Evolutionary conservation across 192 early-diverging fungal species (phyloP).

Genomic region (Backusella sp.): DNA sequence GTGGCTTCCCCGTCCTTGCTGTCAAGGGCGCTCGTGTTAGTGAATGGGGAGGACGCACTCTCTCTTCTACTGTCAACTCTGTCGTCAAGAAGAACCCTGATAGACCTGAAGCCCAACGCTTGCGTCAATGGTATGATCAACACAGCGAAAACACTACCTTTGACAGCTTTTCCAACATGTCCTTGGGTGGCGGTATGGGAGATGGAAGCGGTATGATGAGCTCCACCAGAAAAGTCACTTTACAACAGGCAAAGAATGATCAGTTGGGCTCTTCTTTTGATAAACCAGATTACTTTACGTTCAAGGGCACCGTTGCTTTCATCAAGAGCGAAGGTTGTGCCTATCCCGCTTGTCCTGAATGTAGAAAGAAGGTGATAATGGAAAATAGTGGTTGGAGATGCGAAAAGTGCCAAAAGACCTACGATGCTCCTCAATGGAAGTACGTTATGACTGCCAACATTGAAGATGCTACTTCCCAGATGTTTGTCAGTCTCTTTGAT

Average conservation of each 20-base stretch:
- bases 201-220: not conserved
- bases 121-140: slow-evolving; percentile 72
- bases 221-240: not conserved
- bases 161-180: slow-evolving; percentile 35
- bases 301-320: slow-evolving; percentile 70
- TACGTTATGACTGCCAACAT: slow-evolving; percentile 76
- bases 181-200: slow-evolving; percentile 16
- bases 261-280: not conserved
- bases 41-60: slow-evolving; percentile 80
- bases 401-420: slow-evolving; percentile 81
- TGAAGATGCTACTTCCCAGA: slow-evolving; percentile 76
- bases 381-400: slow-evolving; percentile 79
- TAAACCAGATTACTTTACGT: slow-evolving; percentile 71
- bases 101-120: slow-evolving; percentile 65
- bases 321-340: slow-evolving; percentile 67
- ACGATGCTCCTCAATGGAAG: slow-evolving; percentile 64
- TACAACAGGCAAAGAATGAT: slow-evolving; percentile 1
- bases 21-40: slow-evolving; percentile 83
- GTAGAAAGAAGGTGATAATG: slow-evolving; percentile 89
- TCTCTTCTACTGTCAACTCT: slow-evolving; percentile 49
- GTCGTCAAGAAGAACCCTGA: slow-evolving; percentile 70
- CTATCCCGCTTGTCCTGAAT: slow-evolving; percentile 89
- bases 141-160: not conserved
- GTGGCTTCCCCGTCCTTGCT: slow-evolving; percentile 63
- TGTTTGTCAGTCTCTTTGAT: slow-evolving; percentile 87